Conservation (phyloP, 106 monocot genomes). For the Phalaenopsis equestris region DNA sequence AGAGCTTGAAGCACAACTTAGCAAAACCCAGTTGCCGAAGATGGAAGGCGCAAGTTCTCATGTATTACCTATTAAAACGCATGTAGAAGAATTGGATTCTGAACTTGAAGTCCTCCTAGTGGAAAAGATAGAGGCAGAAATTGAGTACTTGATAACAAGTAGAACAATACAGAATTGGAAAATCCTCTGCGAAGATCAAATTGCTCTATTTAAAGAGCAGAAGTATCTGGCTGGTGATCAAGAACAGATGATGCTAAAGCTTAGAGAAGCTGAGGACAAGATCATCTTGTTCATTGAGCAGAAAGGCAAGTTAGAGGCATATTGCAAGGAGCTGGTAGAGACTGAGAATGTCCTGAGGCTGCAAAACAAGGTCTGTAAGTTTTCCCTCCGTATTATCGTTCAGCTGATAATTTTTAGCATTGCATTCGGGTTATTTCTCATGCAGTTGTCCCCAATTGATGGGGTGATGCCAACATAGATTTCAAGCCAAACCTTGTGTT, state of each 20-base stretch:
- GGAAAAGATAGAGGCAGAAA: slow-evolving; percentile 49
- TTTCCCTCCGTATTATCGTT: slow-evolving; percentile 35
- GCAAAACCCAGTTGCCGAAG: not conserved
- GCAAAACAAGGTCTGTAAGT: slow-evolving; percentile 34
- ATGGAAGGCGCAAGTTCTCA: slow-evolving; percentile 1
- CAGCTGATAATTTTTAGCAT: slow-evolving; percentile 46
- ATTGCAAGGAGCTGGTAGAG: slow-evolving; percentile 25
- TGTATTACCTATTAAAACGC: slow-evolving; percentile 5
- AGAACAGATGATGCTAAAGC: slow-evolving; percentile 14
- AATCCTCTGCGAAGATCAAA: slow-evolving; percentile 24
- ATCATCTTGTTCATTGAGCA: slow-evolving; percentile 17
- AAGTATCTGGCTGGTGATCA: slow-evolving; percentile 22
- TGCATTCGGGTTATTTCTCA: slow-evolving; percentile 27
- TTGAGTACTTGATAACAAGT: slow-evolving; percentile 35
- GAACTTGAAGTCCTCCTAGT: slow-evolving; percentile 46
- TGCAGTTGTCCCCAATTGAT: slow-evolving; percentile 26
- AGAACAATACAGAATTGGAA: slow-evolving; percentile 23
- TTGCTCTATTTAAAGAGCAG: slow-evolving; percentile 36
- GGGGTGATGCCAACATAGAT: slow-evolving; percentile 57
- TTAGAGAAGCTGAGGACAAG: slow-evolving; percentile 26
- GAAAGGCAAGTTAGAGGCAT: slow-evolving; percentile 30
- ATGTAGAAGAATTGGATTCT: slow-evolving; percentile 16
- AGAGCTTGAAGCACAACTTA: slow-evolving; percentile 24
- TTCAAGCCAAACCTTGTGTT: not conserved
- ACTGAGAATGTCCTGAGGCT: slow-evolving; percentile 33